Base-by-base conservation (phyloP, 352 stramenopile genomes). In the Stephanocyclus meneghinianus region DNA sequence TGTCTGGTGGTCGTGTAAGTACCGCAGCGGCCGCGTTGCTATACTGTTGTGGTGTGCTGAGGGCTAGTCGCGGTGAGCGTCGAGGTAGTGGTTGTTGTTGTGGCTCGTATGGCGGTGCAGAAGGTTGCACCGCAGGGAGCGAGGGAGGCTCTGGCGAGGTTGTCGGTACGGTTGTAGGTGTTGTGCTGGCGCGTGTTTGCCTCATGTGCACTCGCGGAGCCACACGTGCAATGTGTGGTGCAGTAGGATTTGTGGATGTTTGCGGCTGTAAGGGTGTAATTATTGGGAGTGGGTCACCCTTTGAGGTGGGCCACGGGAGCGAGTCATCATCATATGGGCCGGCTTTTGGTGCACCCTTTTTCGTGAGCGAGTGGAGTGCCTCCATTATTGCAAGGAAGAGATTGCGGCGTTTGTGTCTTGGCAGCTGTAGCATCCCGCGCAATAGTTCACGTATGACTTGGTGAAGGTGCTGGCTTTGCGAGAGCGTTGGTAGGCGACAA, bases 251-350 rank as follows among this genome's bases (percentile, higher is more conserved):
- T 44, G 18, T 32, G 5, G 61, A 37, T 32, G 55, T 63, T 63
- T 8, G 5, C 13, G n/a, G 26, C 57, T 26, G 21, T 26, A 26
- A 26, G 21, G 21, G 21, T 26, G 21, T 26, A 26, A 26, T 26
- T 26, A 26, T 26, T 26, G 26, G 57, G 9, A 9, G 30, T 47
- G 26, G 4, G 30, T 47, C 15, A 48, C 29, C 32, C 35, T 18
- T 65, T 50, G 35, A 45, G 57, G 11, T 65, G 45, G 29, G 30
- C 48, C 48, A 57, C 21, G 48, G 48, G 9, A 57, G 48, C 21
- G 48, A 10, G 11, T 15, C 48, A 10, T 15, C 10, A 26, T 57
- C 48, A n/a, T 57, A 57, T 21, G 35, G 15, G 35, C 7, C 5
- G 4, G 26, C 0, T 45, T n/a, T 65, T 9, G 15, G 15, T 8